Percentiles rank a stretch among this genome's conserved stretches.
These are phyloP conservation scores for Kodamaea leandrae DNA, from an alignment of 805 yeast species.

Conservation along the genomic window DNA sequence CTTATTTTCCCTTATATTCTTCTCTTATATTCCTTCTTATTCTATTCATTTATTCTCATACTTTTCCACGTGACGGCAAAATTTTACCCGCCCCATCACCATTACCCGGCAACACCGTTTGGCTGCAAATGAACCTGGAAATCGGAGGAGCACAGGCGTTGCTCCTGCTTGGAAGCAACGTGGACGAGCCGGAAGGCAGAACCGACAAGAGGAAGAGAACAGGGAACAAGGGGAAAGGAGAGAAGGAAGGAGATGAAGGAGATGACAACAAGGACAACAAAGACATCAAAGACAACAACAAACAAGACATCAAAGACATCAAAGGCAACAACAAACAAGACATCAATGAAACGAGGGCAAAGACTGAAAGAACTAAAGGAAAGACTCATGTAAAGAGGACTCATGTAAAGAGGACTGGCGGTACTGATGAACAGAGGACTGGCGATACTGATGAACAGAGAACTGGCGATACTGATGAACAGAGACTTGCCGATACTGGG, in stretches of 20 bases:
- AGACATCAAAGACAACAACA: background rate
- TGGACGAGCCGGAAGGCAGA: conserved; percentile 11
- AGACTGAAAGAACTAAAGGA: too few species aligned
- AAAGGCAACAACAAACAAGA: conserved; percentile 4
- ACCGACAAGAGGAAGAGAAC: background rate
- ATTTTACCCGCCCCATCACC: conserved; percentile 4
- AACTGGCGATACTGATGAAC: too few species aligned
- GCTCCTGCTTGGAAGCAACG: conserved; percentile 38
- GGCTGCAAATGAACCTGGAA: conserved; percentile 36
- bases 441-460: too few species aligned
- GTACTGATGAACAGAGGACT: too few species aligned
- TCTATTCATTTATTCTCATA: too few species aligned
- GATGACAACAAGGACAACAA: conserved; percentile 6
- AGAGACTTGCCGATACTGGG: too few species aligned
- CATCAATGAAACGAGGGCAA: too few species aligned
- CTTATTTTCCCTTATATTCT: background rate
- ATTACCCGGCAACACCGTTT: conserved; percentile 3
- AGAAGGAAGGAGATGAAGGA: conserved; percentile 1
- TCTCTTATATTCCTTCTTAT: too few species aligned
- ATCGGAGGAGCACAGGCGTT: conserved; percentile 48
- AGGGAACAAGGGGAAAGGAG: background rate
- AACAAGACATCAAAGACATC: conserved; percentile 3
- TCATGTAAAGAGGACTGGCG: too few species aligned
- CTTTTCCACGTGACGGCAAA: background rate
- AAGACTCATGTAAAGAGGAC: too few species aligned